Base-by-base conservation (phyloP, 2,329 filamentous ascomycete species). In the Pseudogymnoascus sp. region DNA sequence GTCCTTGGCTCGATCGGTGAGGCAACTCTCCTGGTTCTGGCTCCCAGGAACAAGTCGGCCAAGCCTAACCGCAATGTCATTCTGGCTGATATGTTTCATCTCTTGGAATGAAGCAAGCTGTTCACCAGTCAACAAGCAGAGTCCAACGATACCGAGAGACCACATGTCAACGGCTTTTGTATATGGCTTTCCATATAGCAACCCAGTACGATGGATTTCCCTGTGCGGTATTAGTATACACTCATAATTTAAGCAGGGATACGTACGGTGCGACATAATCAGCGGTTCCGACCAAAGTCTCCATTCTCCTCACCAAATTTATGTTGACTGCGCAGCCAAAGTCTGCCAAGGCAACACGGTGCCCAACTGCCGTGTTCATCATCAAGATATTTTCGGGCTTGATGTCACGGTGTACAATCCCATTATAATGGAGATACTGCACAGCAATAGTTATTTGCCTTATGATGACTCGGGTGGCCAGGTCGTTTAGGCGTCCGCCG, bases 321-420 rank as follows among this genome's bases (percentile, higher is more conserved):
- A 62, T 58, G 48, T 65, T 42, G 33, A 65, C 70, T 7, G 71
- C 71, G 64, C 68, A 69, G 3, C 71, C 71, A 64, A 73, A 73
- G 60, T 72, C 71, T 35, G 71, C 71, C 27, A 73, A 60, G 7
- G 72, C 62, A 15, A 72, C 68, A 21, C 71, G 67, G 45, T 67
- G 65, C 15, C 70, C 70, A 61, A 69, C 67, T 25, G 66, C 65
- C 6, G 64, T 70, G 15, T 70, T 65, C 62, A 66, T 69, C 15
- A 73, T 64, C 8, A 73, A 67, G 21, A 73, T 63, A 45, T 73
- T 73, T 55, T 73, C 71, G 29, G 66, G 67, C 58, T 73, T 73
- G 33, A 73, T 65, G 59, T 73, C 71, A 58, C 71, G 61, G 37
- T 73, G 71, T 31, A 64, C 68, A 42, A 73, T 66, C 10, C 66